Percentiles rank a stretch among this genome's conserved stretches.
These are phyloP conservation scores for Pelargonium cotyledonis DNA, from an alignment of 441 rosid genomes.

Conservation along the genomic window DNA sequence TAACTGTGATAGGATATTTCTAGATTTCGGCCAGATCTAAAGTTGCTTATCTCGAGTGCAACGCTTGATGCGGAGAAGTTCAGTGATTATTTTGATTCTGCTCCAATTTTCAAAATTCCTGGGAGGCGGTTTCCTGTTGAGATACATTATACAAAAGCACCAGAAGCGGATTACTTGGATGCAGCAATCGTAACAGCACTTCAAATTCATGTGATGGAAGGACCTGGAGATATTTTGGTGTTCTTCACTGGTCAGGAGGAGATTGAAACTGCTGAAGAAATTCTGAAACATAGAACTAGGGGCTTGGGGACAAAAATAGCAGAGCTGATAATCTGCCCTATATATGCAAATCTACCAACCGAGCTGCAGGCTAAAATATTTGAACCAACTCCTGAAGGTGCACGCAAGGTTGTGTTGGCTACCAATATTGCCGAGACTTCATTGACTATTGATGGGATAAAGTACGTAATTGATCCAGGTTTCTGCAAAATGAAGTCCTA, in stretches of 20 bases:
- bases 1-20: constrained; percentile 59
- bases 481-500: constrained; percentile 93
- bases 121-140: constrained; percentile 97
- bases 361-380: constrained; percentile 95
- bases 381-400: constrained; percentile 94
- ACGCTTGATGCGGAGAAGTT: constrained; percentile 97
- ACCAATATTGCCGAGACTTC: constrained; percentile 99
- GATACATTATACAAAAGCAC: constrained; percentile 81
- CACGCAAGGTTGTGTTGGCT: constrained; percentile 90
- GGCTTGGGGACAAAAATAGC: constrained; percentile 89
- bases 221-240: constrained; percentile 86
- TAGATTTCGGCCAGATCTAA: constrained; percentile 81
- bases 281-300: constrained; percentile 77
- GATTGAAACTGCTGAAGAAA: constrained; percentile 96
- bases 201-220: constrained; percentile 75
- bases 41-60: constrained; percentile 96
- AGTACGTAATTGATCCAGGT: constrained; percentile 93
- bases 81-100: constrained; percentile 87
- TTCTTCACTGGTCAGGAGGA: constrained; percentile 96
- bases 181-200: constrained; percentile 88
- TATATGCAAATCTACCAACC: constrained; percentile 92
- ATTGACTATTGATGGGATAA: constrained; percentile 91
- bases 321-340: constrained; percentile 87
- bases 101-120: constrained; percentile 92
- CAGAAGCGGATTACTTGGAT: constrained; percentile 94